Conservation (phyloP, 2,329 filamentous ascomycete genomes). For the Alternaria postmessia region DNA sequence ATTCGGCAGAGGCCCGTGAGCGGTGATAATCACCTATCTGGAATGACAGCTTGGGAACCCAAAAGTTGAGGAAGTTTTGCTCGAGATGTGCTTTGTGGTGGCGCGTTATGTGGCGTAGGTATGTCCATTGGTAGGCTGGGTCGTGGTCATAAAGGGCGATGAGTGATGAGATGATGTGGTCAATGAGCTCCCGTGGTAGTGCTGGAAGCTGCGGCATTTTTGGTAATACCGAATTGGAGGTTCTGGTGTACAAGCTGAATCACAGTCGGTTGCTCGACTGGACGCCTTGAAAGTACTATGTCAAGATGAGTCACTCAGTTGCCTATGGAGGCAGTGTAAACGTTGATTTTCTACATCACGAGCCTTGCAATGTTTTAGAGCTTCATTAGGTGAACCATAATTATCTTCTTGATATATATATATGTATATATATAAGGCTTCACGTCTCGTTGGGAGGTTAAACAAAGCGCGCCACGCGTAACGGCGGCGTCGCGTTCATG, state of each 20-base stretch:
- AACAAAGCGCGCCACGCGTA: conserved; percentile 2
- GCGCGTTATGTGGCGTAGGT: conserved; percentile 11
- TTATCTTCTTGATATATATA: background rate
- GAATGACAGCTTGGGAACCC: conserved; percentile 5
- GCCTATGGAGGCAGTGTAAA: background rate
- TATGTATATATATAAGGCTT: background rate
- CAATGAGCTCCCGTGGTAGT: conserved; percentile 13
- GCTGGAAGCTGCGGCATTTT: background rate
- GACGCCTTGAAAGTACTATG: background rate
- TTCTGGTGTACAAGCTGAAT: too few species aligned
- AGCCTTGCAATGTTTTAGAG: background rate
- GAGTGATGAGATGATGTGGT: conserved; percentile 10
- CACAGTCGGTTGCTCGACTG: background rate
- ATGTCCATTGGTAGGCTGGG: conserved; percentile 16
- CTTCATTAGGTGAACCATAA: too few species aligned
- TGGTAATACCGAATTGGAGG: background rate
- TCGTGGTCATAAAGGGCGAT: conserved; percentile 9
- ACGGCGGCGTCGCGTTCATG: background rate
- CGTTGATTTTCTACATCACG: background rate
- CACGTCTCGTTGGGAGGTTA: background rate
- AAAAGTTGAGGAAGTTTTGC: conserved; percentile 7
- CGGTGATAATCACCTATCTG: background rate
- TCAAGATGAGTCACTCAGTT: background rate
- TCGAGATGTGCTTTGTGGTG: conserved; percentile 9
- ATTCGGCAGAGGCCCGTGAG: background rate